Percentiles rank a stretch among this genome's conserved stretches.
These are phyloP conservation scores for Psilocybe tampanensis DNA, from an alignment of 768 basidiomycete genomes.

Conservation along the genomic window DNA sequence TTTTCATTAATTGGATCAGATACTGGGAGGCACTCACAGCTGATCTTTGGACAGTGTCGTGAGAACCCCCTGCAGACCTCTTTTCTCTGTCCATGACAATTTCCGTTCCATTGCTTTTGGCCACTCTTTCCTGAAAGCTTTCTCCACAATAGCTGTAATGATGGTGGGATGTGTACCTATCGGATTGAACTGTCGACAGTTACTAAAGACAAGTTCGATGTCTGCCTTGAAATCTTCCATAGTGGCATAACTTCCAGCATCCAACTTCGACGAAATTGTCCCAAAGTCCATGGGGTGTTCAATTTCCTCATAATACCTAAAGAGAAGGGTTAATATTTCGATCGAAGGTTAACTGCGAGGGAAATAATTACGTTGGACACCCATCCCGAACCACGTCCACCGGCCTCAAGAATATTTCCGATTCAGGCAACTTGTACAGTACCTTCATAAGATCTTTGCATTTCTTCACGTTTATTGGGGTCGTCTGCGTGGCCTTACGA, in stretches of 20 bases:
- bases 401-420: constrained; percentile 73
- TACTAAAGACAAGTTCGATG: constrained; percentile 79
- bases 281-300: constrained; percentile 91
- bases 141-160: constrained; percentile 77
- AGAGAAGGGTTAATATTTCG: constrained; percentile 8
- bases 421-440: constrained; percentile 64
- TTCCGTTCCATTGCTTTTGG: constrained; percentile 70
- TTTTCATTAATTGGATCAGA: constrained; percentile 2
- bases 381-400: constrained; percentile 85
- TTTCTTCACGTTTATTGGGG: constrained; percentile 80
- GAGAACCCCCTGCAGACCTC: constrained; percentile 71
- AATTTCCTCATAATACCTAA: constrained; percentile 91
- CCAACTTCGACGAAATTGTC: constrained; percentile 74
- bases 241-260: constrained; percentile 65
- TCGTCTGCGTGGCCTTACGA: constrained; percentile 40
- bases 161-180: constrained; percentile 72
- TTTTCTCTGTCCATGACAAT: constrained; percentile 79
- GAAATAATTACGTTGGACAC: constrained; percentile 79
- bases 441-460: constrained; percentile 70
- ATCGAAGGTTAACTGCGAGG: background rate
- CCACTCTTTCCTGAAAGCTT: constrained; percentile 86
- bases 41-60: constrained; percentile 70
- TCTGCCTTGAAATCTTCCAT: constrained; percentile 87
- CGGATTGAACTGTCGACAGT: constrained; percentile 94
- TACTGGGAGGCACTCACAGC: constrained; percentile 44